A percentile compares a stretch with the other conserved stretches of the same genome.
phyloP scores from a whole-genome alignment of 495 filamentous ascomycete genomes.

The Penicillium canescens region DNA sequence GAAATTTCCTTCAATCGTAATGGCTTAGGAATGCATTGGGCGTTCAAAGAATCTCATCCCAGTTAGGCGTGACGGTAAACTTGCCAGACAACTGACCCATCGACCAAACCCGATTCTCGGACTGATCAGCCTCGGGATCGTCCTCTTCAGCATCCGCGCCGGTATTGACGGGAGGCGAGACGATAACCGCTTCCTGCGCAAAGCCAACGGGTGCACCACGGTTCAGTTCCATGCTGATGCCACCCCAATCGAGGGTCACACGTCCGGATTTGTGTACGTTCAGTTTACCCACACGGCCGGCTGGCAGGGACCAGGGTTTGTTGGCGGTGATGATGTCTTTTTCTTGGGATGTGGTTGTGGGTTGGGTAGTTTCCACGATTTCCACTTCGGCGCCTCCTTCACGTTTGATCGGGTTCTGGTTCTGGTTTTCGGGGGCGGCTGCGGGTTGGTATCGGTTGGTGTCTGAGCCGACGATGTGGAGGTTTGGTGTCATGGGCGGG shows the following conservation, averaged over 20 bases:
- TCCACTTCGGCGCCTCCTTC: conserved; percentile 36
- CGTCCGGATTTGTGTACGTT: conserved; percentile 53
- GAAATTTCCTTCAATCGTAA: conserved; percentile 5
- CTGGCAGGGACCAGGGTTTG: conserved; percentile 45
- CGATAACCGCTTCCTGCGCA: conserved; percentile 47
- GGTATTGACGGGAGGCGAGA: conserved; percentile 30
- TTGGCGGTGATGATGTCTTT: conserved; percentile 38
- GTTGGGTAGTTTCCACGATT: conserved; percentile 27
- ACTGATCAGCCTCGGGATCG: neutral
- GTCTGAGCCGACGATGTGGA: conserved; percentile 33
- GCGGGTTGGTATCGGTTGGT: conserved; percentile 10
- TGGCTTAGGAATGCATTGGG: neutral
- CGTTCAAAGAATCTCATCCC: conserved; percentile 45
- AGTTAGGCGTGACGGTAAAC: conserved; percentile 51
- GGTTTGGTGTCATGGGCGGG: conserved; percentile 54
- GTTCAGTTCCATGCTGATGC: conserved; percentile 48
- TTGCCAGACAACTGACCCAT: conserved; percentile 53
- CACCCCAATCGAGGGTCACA: conserved; percentile 52
- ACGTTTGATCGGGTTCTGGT: conserved; percentile 27
- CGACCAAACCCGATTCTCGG: conserved; percentile 43
- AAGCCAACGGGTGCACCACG: conserved; percentile 44
- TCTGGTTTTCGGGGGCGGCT: conserved; percentile 9
- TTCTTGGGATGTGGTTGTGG: conserved; percentile 7
- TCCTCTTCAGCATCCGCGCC: conserved; percentile 23
- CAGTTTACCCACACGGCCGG: conserved; percentile 56